A percentile compares a stretch with the other conserved stretches of the same genome.
Evolutionary conservation across 345 rosid genomes (phyloP).

Genomic region (Salix caprea): DNA sequence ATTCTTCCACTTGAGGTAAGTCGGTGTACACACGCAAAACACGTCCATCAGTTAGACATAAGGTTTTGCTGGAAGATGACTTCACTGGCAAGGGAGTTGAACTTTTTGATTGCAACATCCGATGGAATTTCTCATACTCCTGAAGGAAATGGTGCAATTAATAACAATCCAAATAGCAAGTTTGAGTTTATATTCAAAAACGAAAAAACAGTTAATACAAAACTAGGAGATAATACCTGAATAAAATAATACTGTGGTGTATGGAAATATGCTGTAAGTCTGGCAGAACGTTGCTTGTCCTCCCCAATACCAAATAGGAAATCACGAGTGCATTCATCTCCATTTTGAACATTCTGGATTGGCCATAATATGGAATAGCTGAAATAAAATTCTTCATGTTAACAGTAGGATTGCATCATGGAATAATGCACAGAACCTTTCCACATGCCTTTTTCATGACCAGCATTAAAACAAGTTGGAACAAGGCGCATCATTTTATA

Average conservation of each 20-base stretch:
- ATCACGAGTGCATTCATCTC: slow-evolving; percentile 86
- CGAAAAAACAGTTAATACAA: slow-evolving; percentile 3
- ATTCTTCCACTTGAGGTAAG: slow-evolving; percentile 83
- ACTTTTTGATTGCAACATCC: slow-evolving; percentile 39
- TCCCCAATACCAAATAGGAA: slow-evolving; percentile 84
- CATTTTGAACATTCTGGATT: slow-evolving; percentile 43
- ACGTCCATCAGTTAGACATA: slow-evolving; percentile 41
- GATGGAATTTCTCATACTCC: slow-evolving; percentile 66
- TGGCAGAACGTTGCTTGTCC: slow-evolving; percentile 85
- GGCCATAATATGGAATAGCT: slow-evolving; percentile 93
- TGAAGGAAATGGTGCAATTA: slow-evolving; percentile 23
- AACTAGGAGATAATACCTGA: slow-evolving; percentile 36
- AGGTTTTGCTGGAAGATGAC: slow-evolving; percentile 35
- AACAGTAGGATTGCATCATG: background rate
- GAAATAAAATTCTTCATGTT: slow-evolving; percentile 12
- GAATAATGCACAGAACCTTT: too few species aligned
- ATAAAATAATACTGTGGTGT: slow-evolving; percentile 78
- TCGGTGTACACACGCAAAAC: slow-evolving; percentile 72
- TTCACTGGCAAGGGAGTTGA: slow-evolving; percentile 25
- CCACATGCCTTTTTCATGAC: too few species aligned
- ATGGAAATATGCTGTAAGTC: slow-evolving; percentile 89
- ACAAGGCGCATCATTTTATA: background rate
- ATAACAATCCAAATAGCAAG: slow-evolving; percentile 5
- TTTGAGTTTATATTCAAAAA: slow-evolving; percentile 5
- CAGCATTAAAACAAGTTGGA: background rate